phyloP scores from a whole-genome alignment of 768 basidiomycete genomes.

The Collybiopsis confluens region DNA sequence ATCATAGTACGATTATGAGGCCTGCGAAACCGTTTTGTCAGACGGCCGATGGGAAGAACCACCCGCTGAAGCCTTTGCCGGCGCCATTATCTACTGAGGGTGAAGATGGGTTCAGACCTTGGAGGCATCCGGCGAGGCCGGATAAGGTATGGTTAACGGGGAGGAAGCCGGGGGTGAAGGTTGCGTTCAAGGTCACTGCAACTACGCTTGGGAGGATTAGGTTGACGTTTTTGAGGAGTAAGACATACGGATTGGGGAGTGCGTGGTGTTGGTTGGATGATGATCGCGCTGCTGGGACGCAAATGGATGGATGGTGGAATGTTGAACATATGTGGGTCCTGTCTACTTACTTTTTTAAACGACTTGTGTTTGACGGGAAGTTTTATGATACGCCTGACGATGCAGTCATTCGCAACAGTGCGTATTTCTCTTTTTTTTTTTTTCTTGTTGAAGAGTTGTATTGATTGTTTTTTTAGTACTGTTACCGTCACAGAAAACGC shows the following conservation, averaged over 20 bases:
- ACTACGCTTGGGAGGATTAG: not conserved
- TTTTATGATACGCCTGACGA: not conserved
- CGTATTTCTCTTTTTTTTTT: not conserved
- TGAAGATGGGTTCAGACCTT: not conserved
- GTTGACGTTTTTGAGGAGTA: not conserved
- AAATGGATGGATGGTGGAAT: conserved; percentile 3
- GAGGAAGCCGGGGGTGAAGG: not conserved
- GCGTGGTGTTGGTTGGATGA: conserved; percentile 1
- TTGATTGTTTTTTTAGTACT: not conserved
- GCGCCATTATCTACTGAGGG: not conserved
- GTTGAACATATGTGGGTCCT: not conserved
- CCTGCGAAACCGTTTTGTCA: conserved; percentile 2
- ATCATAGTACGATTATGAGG: not conserved
- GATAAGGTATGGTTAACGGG: not conserved
- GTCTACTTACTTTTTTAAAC: not conserved
- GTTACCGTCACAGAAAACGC: not conserved
- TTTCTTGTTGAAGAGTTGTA: not conserved
- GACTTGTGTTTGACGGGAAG: no score
- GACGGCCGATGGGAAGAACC: not conserved
- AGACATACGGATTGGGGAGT: conserved; percentile 2
- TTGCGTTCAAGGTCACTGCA: not conserved
- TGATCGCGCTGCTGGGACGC: not conserved
- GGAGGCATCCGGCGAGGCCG: not conserved
- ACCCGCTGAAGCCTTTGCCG: not conserved
- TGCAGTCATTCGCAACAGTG: not conserved